Evolutionary conservation across 345 rosid genomes (phyloP).

Genomic region (Punica granatum): DNA sequence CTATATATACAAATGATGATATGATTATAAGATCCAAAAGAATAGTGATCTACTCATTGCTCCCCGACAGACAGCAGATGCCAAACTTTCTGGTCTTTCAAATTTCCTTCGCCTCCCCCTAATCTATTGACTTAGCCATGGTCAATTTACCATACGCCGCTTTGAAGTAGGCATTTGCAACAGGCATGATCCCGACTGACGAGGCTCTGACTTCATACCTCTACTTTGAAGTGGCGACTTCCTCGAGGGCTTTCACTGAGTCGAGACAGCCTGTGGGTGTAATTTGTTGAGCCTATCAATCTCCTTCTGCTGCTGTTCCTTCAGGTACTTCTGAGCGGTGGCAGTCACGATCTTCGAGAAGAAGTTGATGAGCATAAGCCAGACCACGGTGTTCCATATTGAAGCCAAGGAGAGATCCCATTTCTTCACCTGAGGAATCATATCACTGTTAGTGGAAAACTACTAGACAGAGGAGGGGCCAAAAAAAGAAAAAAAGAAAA

Average conservation of each 20-base stretch:
- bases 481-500: neutral
- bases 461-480: neutral
- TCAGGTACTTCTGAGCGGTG: slow-evolving; percentile 69
- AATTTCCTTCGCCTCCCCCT: too few species aligned
- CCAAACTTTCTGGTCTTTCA: too few species aligned
- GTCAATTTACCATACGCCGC: neutral
- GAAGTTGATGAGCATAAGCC: slow-evolving; percentile 92
- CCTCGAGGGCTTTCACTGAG: neutral
- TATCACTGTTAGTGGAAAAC: neutral
- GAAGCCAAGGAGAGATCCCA: slow-evolving; percentile 77
- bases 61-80: neutral
- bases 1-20: neutral
- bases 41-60: neutral
- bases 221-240: neutral
- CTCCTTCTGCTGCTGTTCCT: slow-evolving; percentile 66
- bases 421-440: slow-evolving; percentile 36
- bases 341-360: slow-evolving; percentile 62
- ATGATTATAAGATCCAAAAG: neutral
- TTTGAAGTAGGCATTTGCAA: too few species aligned
- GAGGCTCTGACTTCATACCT: neutral
- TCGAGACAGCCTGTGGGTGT: neutral
- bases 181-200: too few species aligned
- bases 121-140: neutral
- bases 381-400: slow-evolving; percentile 75
- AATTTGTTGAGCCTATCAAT: slow-evolving; percentile 21